A percentile compares a stretch with the other conserved stretches of the same genome.
Conservation (phyloP, 2,329 filamentous ascomycete genomes). For the Cladosporium sp. region DNA sequence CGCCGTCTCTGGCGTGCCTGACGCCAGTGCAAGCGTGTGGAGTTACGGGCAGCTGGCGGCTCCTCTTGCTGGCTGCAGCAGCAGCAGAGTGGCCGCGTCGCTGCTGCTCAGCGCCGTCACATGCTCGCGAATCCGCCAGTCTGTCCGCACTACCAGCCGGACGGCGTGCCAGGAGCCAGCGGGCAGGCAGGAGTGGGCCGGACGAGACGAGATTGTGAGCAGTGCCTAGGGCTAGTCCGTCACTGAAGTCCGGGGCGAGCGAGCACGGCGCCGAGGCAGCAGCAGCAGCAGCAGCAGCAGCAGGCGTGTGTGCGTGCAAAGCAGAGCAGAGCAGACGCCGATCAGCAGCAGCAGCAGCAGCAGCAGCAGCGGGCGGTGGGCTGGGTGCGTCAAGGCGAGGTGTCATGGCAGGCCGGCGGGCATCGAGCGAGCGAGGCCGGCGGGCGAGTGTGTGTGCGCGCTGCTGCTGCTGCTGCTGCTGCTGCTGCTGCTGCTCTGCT, state of each 20-base stretch:
- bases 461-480: no score
- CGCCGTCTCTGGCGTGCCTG: slow-evolving; percentile 8
- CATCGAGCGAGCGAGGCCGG: no score
- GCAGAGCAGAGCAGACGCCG: neutral
- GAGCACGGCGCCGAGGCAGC: no score
- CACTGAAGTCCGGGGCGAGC: no score
- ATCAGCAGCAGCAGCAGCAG: neutral
- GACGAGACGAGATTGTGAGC: no score
- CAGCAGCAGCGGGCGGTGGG: neutral
- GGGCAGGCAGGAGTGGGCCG: neutral
- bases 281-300: no score
- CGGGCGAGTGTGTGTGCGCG: no score
- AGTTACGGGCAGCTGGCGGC: slow-evolving; percentile 8
- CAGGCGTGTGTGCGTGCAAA: no score
- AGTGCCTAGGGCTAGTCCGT: no score
- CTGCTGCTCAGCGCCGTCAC: neutral
- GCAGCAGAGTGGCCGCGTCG: neutral
- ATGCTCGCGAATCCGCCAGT: neutral
- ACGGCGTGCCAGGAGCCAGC: neutral
- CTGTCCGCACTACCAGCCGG: neutral
- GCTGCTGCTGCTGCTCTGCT: no score
- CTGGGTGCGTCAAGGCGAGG: no score
- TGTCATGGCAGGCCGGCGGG: no score
- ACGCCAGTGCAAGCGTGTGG: slow-evolving; percentile 3
- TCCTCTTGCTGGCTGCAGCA: neutral